Conservation (phyloP, 176 grass and related monocot species). For the Themeda triandra region DNA sequence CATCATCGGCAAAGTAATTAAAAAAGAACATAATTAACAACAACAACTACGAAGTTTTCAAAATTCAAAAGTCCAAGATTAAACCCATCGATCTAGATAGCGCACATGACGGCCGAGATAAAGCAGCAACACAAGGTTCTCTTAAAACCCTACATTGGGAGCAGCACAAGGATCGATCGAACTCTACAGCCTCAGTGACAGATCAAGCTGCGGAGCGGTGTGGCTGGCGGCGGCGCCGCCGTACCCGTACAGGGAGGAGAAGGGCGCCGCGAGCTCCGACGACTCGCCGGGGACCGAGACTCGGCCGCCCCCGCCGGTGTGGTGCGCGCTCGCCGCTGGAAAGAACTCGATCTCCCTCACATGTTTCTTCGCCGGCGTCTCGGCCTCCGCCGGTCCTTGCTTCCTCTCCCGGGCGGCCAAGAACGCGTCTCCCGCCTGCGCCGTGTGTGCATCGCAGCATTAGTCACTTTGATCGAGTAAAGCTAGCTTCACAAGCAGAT, state of each 20-base stretch:
- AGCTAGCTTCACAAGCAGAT: neutral
- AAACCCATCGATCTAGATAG: neutral
- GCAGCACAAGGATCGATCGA: neutral
- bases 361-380: constrained; percentile 11
- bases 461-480: neutral
- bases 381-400: neutral
- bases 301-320: neutral
- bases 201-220: constrained; percentile 28
- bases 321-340: constrained; percentile 25
- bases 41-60: neutral
- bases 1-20: neutral
- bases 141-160: neutral
- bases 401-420: constrained; percentile 7
- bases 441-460: neutral
- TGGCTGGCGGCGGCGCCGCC: neutral
- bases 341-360: constrained; percentile 80
- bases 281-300: neutral
- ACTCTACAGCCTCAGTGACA: constrained; percentile 53
- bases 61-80: neutral
- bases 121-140: neutral
- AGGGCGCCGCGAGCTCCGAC: constrained; percentile 19
- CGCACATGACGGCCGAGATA: neutral
- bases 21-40: neutral
- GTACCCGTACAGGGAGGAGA: neutral
- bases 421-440: neutral